Conservation (phyloP, 2,329 filamentous ascomycete species). For the Colletotrichum lentis region DNA sequence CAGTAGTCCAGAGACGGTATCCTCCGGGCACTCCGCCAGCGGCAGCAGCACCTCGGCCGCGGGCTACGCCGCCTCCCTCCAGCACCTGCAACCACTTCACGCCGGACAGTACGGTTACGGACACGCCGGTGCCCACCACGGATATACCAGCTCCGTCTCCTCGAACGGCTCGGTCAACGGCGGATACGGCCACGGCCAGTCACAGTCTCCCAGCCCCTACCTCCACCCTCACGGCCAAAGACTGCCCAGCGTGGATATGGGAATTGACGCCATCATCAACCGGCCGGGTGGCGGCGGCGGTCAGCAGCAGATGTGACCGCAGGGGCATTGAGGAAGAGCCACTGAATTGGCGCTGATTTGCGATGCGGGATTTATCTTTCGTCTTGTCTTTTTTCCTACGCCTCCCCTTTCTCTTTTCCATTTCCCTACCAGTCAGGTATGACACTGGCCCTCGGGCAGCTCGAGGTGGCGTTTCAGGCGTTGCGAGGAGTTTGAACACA, state of each 20-base stretch:
- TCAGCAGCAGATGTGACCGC: slow-evolving; percentile 35
- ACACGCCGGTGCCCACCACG: slow-evolving; percentile 45
- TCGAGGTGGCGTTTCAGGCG: slow-evolving; percentile 23
- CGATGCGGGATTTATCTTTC: neutral
- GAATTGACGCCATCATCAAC: slow-evolving; percentile 67
- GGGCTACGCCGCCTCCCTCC: slow-evolving; percentile 43
- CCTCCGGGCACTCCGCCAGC: slow-evolving; percentile 55
- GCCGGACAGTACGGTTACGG: slow-evolving; percentile 43
- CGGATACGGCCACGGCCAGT: slow-evolving; percentile 42
- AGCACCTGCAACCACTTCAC: slow-evolving; percentile 42
- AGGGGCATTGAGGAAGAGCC: neutral
- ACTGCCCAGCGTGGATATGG: slow-evolving; percentile 67
- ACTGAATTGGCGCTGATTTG: neutral
- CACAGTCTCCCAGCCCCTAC: slow-evolving; percentile 40
- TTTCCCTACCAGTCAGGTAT: slow-evolving; percentile 15
- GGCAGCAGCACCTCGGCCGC: slow-evolving; percentile 47
- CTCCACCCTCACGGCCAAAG: slow-evolving; percentile 52
- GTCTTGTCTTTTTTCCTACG: neutral
- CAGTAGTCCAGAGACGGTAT: slow-evolving; percentile 62
- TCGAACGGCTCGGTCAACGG: slow-evolving; percentile 53
- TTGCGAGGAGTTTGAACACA: slow-evolving; percentile 1
- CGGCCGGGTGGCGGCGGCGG: slow-evolving; percentile 49
- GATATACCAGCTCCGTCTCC: slow-evolving; percentile 64
- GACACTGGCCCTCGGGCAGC: slow-evolving; percentile 10
- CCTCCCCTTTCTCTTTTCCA: slow-evolving; percentile 9